These are phyloP conservation scores for Cochlearia excelsa DNA, from an alignment of 345 rosid species.

Conservation along the genomic window DNA sequence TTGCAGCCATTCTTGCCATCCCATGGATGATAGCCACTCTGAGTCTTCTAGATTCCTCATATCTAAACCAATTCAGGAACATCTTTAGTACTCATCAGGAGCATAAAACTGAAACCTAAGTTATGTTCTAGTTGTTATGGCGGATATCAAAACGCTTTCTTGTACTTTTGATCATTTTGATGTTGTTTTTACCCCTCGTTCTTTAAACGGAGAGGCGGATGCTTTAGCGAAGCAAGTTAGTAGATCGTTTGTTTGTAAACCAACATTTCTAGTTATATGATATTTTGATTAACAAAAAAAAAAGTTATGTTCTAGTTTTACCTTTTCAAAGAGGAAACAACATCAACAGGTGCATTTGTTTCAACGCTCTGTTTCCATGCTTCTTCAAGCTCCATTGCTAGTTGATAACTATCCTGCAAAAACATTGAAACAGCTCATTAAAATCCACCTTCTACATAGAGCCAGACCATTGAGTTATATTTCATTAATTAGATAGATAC, in stretches of 20 bases:
- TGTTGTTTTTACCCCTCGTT: too few species aligned
- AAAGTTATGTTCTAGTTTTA: background rate
- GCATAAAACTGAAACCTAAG: too few species aligned
- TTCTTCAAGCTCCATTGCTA: constrained; percentile 75
- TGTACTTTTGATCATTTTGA: too few species aligned
- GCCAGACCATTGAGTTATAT: background rate
- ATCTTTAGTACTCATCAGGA: background rate
- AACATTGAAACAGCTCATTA: background rate
- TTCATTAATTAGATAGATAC: constrained; percentile 39
- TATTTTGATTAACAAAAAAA: too few species aligned
- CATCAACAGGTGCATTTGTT: constrained; percentile 51
- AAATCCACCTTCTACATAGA: background rate
- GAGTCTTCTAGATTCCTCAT: constrained; percentile 68
- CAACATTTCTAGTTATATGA: too few species aligned
- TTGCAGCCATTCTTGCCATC: constrained; percentile 94
- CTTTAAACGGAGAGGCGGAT: too few species aligned
- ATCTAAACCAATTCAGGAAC: constrained; percentile 39
- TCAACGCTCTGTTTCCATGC: constrained; percentile 61
- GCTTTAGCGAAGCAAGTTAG: too few species aligned
- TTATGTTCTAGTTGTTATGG: background rate
- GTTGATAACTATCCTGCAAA: constrained; percentile 79
- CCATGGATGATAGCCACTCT: constrained; percentile 83
- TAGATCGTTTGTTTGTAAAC: too few species aligned
- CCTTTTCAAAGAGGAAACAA: constrained; percentile 76
- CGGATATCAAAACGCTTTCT: too few species aligned